phyloP scores from a whole-genome alignment of 2,329 filamentous ascomycete species.

The Xylariaceae sp. region DNA sequence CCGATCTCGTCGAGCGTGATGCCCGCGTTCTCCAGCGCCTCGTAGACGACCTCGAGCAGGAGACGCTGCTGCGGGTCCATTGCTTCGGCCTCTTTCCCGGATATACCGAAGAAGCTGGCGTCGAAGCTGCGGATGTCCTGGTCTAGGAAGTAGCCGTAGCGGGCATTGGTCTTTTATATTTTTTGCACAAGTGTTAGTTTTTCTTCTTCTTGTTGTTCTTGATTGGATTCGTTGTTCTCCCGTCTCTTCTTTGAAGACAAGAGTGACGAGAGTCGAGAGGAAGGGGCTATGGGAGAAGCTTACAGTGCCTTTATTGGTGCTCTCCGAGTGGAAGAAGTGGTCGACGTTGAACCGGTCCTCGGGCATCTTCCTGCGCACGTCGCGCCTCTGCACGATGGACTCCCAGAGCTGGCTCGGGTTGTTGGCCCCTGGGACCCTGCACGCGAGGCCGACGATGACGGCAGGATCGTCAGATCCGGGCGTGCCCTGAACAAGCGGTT shows the following conservation, averaged over 20 bases:
- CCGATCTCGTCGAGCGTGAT: not conserved
- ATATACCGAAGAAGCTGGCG: not conserved
- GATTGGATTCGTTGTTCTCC: no score
- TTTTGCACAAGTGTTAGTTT: no score
- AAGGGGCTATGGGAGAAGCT: not conserved
- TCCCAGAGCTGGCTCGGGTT: not conserved
- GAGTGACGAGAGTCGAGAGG: not conserved
- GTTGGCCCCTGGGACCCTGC: not conserved
- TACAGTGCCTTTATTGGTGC: not conserved
- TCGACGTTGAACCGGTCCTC: not conserved
- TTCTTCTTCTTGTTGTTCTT: no score
- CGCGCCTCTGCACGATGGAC: not conserved
- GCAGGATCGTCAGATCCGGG: not conserved
- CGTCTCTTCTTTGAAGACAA: no score
- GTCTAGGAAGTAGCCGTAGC: not conserved
- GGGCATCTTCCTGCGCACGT: not conserved
- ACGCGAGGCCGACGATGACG: not conserved
- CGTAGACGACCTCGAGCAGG: not conserved
- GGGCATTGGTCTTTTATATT: not conserved
- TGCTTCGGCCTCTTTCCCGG: not conserved
- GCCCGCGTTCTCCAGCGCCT: not conserved
- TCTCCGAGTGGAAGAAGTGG: not conserved
- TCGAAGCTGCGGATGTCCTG: not conserved
- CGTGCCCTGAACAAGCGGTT: no score
- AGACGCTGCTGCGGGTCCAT: not conserved